A percentile compares a stretch with the other conserved stretches of the same genome.
phyloP scores from a whole-genome alignment of 116 monocot species.

The Papilionanthe hybrid region DNA sequence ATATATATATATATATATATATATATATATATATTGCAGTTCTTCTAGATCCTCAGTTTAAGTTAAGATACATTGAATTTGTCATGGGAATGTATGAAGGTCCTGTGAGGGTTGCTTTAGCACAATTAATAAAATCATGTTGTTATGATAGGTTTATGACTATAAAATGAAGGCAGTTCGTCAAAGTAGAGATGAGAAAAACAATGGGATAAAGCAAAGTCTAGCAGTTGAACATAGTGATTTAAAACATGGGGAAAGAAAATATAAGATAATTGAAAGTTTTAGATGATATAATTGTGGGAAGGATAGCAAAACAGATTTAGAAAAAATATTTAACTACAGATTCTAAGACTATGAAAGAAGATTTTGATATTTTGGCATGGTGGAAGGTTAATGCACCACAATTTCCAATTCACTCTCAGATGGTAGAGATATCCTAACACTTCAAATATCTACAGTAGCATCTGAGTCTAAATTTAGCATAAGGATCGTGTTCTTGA shows the following conservation, averaged over 20 bases:
- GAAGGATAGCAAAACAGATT: neutral
- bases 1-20: too few species aligned
- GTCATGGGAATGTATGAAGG: neutral
- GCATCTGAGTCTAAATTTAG: neutral
- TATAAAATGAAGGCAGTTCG: neutral
- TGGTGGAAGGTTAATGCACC: constrained; percentile 10
- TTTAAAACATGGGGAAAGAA: neutral
- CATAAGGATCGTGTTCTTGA: neutral
- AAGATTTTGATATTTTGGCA: constrained; percentile 6
- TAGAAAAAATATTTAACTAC: neutral
- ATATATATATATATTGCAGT: constrained; percentile 4
- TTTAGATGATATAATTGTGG: neutral
- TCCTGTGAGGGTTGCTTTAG: neutral
- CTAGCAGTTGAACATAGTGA: too few species aligned
- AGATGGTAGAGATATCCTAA: constrained; percentile 10
- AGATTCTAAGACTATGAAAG: neutral
- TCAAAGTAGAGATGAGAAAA: neutral
- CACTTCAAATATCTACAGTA: constrained; percentile 1
- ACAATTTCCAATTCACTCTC: neutral
- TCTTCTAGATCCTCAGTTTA: constrained; percentile 13
- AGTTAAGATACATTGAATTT: constrained; percentile 12
- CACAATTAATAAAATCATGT: neutral
- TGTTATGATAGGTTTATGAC: too few species aligned
- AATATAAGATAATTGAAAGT: neutral
- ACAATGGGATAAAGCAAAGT: too few species aligned